Evolutionary conservation across 768 basidiomycete species (phyloP), one percentile per base, ranked within the genome.

Genomic region (Tulasnella calospora): DNA sequence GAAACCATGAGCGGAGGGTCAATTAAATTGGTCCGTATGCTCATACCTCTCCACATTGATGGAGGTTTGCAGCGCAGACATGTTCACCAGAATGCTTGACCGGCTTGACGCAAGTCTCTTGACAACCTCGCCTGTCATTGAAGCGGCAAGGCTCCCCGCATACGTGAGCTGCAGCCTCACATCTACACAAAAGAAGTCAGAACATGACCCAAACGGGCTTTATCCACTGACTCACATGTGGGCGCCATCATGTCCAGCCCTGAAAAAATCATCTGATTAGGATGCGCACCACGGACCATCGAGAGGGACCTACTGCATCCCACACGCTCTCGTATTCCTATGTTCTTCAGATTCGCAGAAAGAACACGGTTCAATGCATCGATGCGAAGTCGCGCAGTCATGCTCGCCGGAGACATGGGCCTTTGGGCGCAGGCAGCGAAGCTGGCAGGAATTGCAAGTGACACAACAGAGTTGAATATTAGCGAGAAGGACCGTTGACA

Each of bases 381-480:
- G 35, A 33, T 78, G 77, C 15, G 77, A 78, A 1, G 77, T 78
- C 2, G 47, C 23, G 21, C 77, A 78, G 33, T 78, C 2, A 38
- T 78, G 77, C 38, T 6, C 44, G 0, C 13, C 13, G 8, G 75
- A n/a, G 23, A 7, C 27, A 30, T 78, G 77, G 8, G 70, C 27
- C 33, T 33, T 71, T 3, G 44, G 41, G 2, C 73, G 77, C 19
- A 78, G 12, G n/a, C 77, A 78, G 17, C 44, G 77, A 23, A 78
- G 67, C 19, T 55, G 70, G 44, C 77, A 78, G 17, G 70, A 72
- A 1, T 23, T 40, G 46, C 77, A 78, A 23, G 6, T 19, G 27
- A n/a, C 27, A 7, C 7, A 10, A 27, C 79, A 79, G 76, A 79
- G 21, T 33, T 79, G 71, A 15, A 76, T 33, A 40, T 67, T 76